Base-by-base conservation (phyloP, 495 filamentous ascomycete genomes). In the Durotheca rogersii region DNA sequence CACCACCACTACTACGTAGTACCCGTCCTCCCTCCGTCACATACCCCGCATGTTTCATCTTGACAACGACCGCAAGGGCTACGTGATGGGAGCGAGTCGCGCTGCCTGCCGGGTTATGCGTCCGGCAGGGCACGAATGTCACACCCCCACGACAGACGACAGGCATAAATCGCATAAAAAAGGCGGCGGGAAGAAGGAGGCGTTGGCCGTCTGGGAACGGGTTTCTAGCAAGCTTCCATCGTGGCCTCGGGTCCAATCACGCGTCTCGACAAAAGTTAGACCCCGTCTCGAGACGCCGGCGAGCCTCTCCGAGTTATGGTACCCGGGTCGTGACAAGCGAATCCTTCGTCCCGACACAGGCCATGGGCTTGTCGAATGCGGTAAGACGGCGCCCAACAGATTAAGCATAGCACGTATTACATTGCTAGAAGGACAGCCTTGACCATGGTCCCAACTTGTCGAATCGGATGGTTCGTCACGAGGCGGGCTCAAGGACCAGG, bases 41-140 rank as follows among this genome's bases (percentile, higher is more conserved):
- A 48, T 50, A 46, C 55, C 55, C 55, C 55, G 55, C 55, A 53
- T 53, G 55, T 58, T 58, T 58, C 55, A 58, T 44, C 39, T 41
- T 38, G 21, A 19, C 47, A 48, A 38, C 10, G 33, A 39, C 37
- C n/a, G 7, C 21, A 19, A 30, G 12, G 33, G 36, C 35, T 38
- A 42, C 32, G 21, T 27, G 23, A 42, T 36, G 35, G 23, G 39
- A 38, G 17, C 36, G 41, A 11, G 14, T n/a, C 5, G 21, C 25
- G 2, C 11, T 47, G 14, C 23, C 21, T 31, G 17, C 11, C 15
- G 34, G 15, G 30, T 39, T 35, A 21, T n/a, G n/a, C n/a, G n/a
- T n/a, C n/a, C n/a, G n/a, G n/a, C n/a, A n/a, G n/a, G n/a, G n/a
- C n/a, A n/a, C 34, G 9, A 27, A 27, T 27, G 23, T 4, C 23